Percentiles rank a stretch among this genome's conserved stretches.
Evolutionary conservation across 2,329 filamentous ascomycete species (phyloP).

Genomic region (Fusarium sp.): DNA sequence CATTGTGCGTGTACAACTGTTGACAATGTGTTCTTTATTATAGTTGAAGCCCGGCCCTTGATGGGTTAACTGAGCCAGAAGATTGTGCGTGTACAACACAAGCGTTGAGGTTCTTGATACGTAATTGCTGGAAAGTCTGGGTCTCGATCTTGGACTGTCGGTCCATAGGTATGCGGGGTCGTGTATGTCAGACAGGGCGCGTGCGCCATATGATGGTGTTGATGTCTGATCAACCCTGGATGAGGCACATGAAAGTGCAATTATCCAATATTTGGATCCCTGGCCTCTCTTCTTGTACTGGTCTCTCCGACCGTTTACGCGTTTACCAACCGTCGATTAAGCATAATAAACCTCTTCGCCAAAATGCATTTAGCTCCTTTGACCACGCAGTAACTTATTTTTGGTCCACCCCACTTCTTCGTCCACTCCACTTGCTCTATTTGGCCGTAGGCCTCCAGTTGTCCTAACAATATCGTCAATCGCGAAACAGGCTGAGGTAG

Average conservation of each 20-base stretch:
- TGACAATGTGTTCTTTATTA: no score
- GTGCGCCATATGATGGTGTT: background rate
- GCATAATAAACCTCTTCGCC: background rate
- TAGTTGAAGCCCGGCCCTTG: no score
- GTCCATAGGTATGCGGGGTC: no score
- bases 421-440: background rate
- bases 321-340: background rate
- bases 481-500: background rate
- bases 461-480: background rate
- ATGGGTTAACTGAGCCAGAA: no score
- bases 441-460: background rate
- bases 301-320: background rate
- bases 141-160: background rate
- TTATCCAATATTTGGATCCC: background rate
- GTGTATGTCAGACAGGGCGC: no score
- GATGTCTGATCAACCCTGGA: background rate
- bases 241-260: background rate
- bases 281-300: background rate
- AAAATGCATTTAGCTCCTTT: background rate
- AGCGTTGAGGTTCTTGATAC: background rate
- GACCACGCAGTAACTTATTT: background rate
- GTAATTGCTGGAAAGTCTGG: background rate
- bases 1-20: background rate
- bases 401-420: no score
- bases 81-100: background rate